Percentiles rank a stretch among this genome's conserved stretches.
phyloP scores from a whole-genome alignment of 2,329 filamentous ascomycete genomes.

The Purpureocillium lavendulum region DNA sequence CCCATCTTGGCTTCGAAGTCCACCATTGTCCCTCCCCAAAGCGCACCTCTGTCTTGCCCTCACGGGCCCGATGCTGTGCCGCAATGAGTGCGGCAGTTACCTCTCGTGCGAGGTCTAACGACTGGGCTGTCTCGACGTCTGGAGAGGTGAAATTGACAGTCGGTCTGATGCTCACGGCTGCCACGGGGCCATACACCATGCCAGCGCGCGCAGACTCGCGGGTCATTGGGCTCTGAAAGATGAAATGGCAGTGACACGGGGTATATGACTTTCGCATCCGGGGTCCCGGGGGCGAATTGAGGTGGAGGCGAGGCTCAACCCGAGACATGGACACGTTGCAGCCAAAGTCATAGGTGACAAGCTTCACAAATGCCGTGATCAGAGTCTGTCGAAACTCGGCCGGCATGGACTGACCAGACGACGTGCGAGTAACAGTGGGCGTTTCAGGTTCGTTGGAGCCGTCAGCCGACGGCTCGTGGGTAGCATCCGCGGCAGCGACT shows the following conservation, averaged over 20 bases:
- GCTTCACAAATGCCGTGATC: slow-evolving; percentile 52
- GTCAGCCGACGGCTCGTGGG: slow-evolving; percentile 2
- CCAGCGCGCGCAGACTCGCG: slow-evolving; percentile 52
- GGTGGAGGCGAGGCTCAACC: slow-evolving; percentile 49
- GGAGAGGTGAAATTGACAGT: slow-evolving; percentile 39
- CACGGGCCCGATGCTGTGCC: slow-evolving; percentile 54
- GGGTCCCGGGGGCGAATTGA: slow-evolving; percentile 30
- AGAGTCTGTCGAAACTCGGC: slow-evolving; percentile 48
- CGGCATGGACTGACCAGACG: slow-evolving; percentile 47
- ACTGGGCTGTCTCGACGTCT: slow-evolving; percentile 44
- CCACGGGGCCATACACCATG: slow-evolving; percentile 53
- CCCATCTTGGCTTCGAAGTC: slow-evolving; percentile 53
- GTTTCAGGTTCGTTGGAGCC: slow-evolving; percentile 6
- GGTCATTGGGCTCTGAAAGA: slow-evolving; percentile 52
- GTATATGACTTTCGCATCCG: slow-evolving; percentile 42
- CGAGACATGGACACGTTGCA: slow-evolving; percentile 51
- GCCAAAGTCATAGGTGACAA: slow-evolving; percentile 58
- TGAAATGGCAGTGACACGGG: slow-evolving; percentile 49
- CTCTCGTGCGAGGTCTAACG: slow-evolving; percentile 54
- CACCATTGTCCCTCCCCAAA: slow-evolving; percentile 55
- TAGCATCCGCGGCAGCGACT: slow-evolving; percentile 5
- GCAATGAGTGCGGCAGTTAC: slow-evolving; percentile 51
- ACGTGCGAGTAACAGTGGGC: slow-evolving; percentile 28
- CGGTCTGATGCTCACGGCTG: slow-evolving; percentile 49
- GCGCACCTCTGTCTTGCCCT: slow-evolving; percentile 46